phyloP scores from a whole-genome alignment of 225 moss, liverwort and hornwort genomes.

The Neckera pumila region DNA sequence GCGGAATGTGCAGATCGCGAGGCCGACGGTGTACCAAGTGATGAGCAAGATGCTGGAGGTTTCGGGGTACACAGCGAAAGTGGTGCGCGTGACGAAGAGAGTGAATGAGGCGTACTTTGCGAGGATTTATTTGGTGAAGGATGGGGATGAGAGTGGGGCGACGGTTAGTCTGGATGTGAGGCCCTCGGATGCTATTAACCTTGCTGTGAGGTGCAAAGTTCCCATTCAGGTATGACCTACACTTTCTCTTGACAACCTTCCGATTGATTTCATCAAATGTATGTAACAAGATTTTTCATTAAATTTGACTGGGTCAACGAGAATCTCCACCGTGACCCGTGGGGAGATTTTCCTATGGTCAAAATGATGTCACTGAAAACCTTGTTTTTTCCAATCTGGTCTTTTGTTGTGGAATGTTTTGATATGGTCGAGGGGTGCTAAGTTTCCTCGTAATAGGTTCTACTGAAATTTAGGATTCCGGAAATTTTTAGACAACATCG shows the following conservation, averaged over 20 bases:
- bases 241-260: neutral
- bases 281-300: neutral
- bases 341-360: neutral
- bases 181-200: slow-evolving; percentile 89
- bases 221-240: slow-evolving; percentile 72
- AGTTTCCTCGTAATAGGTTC: neutral
- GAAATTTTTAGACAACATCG: neutral
- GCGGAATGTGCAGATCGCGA: slow-evolving; percentile 69
- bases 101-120: slow-evolving; percentile 91
- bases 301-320: neutral
- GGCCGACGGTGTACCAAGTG: slow-evolving; percentile 91
- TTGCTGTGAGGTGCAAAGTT: slow-evolving; percentile 73
- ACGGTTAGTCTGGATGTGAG: slow-evolving; percentile 75
- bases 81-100: slow-evolving; percentile 81
- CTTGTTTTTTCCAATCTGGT: neutral
- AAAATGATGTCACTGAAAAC: neutral
- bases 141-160: slow-evolving; percentile 52
- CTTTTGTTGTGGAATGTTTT: neutral
- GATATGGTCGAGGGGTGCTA: neutral
- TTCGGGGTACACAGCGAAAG: slow-evolving; percentile 75
- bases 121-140: slow-evolving; percentile 69
- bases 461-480: neutral
- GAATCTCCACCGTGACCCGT: neutral
- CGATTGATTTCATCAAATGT: neutral
- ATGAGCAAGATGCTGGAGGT: slow-evolving; percentile 89